Percentiles rank a stretch among this genome's conserved stretches.
These are phyloP conservation scores for Turnera subulata DNA, from an alignment of 345 rosid species.

Conservation along the genomic window DNA sequence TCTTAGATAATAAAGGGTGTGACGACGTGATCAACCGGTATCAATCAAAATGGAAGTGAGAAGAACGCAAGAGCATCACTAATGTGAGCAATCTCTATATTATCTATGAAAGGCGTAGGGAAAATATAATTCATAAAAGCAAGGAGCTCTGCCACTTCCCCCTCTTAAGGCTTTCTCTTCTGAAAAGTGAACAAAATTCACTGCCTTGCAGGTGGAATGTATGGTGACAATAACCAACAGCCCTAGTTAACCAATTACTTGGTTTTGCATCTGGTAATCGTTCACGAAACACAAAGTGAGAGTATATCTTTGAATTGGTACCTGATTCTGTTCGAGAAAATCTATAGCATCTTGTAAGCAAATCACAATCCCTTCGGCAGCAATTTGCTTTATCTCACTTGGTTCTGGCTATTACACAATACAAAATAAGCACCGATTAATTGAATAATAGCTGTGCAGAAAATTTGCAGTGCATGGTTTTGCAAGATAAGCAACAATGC, in stretches of 20 bases:
- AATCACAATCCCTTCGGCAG: constrained; percentile 80
- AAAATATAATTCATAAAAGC: too few species aligned
- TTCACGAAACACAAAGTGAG: not conserved
- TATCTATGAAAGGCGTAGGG: too few species aligned
- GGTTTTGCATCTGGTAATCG: not conserved
- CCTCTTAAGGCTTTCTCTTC: too few species aligned
- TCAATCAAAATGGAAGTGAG: too few species aligned
- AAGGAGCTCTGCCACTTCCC: too few species aligned
- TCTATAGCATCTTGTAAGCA: constrained; percentile 90
- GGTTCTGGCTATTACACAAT: constrained; percentile 63
- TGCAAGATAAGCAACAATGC: not conserved
- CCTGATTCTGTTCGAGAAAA: constrained; percentile 77
- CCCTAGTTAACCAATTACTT: not conserved
- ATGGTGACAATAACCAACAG: not conserved
- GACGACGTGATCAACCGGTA: too few species aligned
- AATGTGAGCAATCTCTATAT: too few species aligned
- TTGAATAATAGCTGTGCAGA: too few species aligned
- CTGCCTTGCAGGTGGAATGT: not conserved
- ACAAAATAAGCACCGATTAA: too few species aligned
- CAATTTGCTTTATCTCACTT: constrained; percentile 68
- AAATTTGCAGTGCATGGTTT: not conserved
- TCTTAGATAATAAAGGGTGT: too few species aligned
- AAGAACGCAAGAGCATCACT: too few species aligned
- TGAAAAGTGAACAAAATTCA: not conserved
- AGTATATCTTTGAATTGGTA: constrained; percentile 12